These are phyloP conservation scores for Chlorociboria aeruginascens DNA, from an alignment of 495 filamentous ascomycete genomes.

Conservation along the genomic window DNA sequence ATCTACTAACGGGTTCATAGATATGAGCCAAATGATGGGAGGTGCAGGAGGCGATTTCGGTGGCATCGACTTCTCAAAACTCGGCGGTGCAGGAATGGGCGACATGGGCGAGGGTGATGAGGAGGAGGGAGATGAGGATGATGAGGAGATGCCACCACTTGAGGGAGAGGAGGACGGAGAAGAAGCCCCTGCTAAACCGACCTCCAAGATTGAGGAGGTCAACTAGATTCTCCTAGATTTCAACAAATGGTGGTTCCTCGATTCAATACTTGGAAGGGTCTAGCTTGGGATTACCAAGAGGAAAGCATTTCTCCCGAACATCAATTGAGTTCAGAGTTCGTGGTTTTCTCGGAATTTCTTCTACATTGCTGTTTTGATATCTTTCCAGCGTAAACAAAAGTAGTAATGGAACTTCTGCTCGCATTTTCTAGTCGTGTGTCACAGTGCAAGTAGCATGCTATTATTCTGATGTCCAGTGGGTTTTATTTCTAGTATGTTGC, in stretches of 20 bases:
- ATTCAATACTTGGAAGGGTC: constrained; percentile 6
- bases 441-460: no score
- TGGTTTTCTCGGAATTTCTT: neutral
- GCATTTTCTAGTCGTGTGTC: neutral
- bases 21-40: constrained; percentile 16
- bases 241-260: neutral
- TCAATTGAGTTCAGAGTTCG: constrained; percentile 1
- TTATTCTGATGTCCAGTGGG: no score
- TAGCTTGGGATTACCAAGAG: neutral
- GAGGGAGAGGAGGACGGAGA: constrained; percentile 15
- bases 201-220: constrained; percentile 20
- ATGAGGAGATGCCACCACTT: constrained; percentile 27
- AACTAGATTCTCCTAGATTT: constrained; percentile 3
- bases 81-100: constrained; percentile 48
- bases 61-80: constrained; percentile 85
- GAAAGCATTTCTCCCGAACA: constrained; percentile 5
- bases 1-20: neutral
- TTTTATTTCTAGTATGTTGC: no score
- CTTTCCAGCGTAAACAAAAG: neutral
- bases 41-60: constrained; percentile 47
- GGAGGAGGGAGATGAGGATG: constrained; percentile 46
- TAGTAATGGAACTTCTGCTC: neutral
- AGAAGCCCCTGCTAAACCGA: constrained; percentile 5
- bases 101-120: constrained; percentile 41
- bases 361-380: neutral